Conservation (phyloP, 2,329 filamentous ascomycete genomes). For the Colletotrichum acutatum region DNA sequence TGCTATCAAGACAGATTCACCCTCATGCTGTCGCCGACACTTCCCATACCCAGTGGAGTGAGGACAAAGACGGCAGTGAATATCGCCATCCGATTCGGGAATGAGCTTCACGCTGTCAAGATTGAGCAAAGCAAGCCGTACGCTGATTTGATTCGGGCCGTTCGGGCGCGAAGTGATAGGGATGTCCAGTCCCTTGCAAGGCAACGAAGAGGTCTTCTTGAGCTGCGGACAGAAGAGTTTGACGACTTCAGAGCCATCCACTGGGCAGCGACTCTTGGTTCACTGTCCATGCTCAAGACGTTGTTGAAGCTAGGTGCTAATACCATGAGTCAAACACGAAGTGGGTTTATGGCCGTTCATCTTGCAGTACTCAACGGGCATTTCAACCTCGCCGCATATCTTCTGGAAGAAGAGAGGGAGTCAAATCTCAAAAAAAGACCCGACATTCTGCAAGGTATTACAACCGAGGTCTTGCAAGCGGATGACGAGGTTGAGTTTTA, state of each 20-base stretch:
- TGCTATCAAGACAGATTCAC: neutral
- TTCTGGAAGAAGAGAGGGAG: constrained; percentile 6
- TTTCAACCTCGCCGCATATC: neutral
- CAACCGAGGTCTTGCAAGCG: neutral
- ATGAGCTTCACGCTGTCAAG: neutral
- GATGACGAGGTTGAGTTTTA: neutral
- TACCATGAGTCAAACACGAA: neutral
- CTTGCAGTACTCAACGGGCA: neutral
- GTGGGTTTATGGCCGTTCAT: constrained; percentile 15
- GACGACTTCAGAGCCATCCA: constrained; percentile 17
- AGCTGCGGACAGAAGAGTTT: neutral
- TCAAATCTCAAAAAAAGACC: neutral
- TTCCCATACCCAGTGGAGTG: neutral
- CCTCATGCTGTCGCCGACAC: neutral
- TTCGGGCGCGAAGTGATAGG: neutral
- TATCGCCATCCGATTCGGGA: neutral
- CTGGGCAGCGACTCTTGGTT: constrained; percentile 12
- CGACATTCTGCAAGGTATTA: neutral
- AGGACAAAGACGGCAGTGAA: neutral
- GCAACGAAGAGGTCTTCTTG: neutral
- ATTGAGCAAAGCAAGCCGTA: constrained; percentile 4
- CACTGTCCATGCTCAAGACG: neutral
- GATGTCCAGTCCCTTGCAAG: neutral
- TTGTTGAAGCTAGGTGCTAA: constrained; percentile 2
- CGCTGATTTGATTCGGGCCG: neutral